Evolutionary conservation across 2,329 filamentous ascomycete genomes (phyloP).

Genomic region (Emmonsiellopsis sp.): DNA sequence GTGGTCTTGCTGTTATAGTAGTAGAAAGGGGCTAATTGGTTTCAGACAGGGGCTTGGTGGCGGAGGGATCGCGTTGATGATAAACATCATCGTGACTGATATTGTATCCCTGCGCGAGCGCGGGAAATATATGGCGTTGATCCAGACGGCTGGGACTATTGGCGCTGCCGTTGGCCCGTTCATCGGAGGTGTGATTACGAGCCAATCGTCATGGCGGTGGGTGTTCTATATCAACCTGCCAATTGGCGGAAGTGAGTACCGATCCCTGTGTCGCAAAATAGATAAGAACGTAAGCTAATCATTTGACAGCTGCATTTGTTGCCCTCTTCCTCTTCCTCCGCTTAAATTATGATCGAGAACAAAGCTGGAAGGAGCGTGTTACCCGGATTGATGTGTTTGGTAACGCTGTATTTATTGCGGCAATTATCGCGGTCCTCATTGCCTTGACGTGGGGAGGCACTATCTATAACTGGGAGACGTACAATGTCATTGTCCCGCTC

Average conservation of each 20-base stretch:
- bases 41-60: conserved; percentile 39
- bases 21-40: too few species aligned
- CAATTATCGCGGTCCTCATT: conserved; percentile 22
- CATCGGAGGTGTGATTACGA: conserved; percentile 13
- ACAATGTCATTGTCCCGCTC: conserved; percentile 34
- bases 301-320: conserved; percentile 6
- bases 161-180: conserved; percentile 29
- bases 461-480: conserved; percentile 22
- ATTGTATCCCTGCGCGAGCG: conserved; percentile 41
- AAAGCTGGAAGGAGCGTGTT: conserved; percentile 27
- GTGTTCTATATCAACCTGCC: conserved; percentile 19
- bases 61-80: conserved; percentile 34
- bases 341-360: too few species aligned
- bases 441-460: conserved; percentile 26
- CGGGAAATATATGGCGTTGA: conserved; percentile 32
- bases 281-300: too few species aligned
- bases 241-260: conserved; percentile 6
- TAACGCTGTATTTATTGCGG: conserved; percentile 21
- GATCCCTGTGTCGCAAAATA: too few species aligned
- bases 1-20: too few species aligned
- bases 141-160: conserved; percentile 32
- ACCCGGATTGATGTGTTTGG: conserved; percentile 34
- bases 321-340: conserved; percentile 33
- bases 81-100: conserved; percentile 42
- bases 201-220: conserved; percentile 19